Percentiles rank a stretch among this genome's conserved stretches.
Conservation (phyloP, 2,329 filamentous ascomycete species). For the Colletotrichum aenigma region DNA sequence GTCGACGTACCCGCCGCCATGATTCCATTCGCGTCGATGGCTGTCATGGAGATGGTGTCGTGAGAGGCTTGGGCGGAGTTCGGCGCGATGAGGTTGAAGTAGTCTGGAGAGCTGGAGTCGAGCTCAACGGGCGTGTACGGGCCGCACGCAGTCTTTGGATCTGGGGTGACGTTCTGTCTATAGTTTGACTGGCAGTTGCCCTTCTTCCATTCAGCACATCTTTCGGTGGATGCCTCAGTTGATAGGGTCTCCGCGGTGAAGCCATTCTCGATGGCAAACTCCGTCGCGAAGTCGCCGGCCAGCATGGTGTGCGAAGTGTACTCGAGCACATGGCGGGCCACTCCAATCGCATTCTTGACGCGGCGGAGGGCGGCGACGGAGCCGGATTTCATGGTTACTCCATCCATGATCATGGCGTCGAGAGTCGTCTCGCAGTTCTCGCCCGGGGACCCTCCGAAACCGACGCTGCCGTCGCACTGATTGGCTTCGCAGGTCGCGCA, state of each 20-base stretch:
- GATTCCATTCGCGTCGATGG: conserved; percentile 42
- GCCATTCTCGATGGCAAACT: conserved; percentile 57
- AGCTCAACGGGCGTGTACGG: conserved; percentile 45
- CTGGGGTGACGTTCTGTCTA: conserved; percentile 48
- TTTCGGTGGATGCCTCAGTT: conserved; percentile 41
- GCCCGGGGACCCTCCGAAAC: conserved; percentile 59
- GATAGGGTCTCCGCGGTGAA: conserved; percentile 48
- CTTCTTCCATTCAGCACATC: conserved; percentile 48
- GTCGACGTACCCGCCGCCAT: conserved; percentile 62
- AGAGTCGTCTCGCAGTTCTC: conserved; percentile 62
- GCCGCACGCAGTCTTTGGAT: conserved; percentile 47
- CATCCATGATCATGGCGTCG: conserved; percentile 65
- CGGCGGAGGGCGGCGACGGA: conserved; percentile 57
- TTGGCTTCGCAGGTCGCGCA: conserved; percentile 55
- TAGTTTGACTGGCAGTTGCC: conserved; percentile 55
- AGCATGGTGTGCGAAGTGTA: conserved; percentile 57
- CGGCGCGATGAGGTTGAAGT: conserved; percentile 21
- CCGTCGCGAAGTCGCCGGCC: conserved; percentile 56
- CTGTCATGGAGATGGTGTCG: conserved; percentile 60
- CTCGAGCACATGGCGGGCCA: conserved; percentile 55
- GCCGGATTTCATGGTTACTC: conserved; percentile 55
- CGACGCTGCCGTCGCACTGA: conserved; percentile 60
- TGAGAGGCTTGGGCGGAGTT: conserved; percentile 39
- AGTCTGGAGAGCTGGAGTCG: conserved; percentile 19
- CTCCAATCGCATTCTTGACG: conserved; percentile 51